A percentile compares a stretch with the other conserved stretches of the same genome.
phyloP scores from a whole-genome alignment of 2,329 filamentous ascomycete genomes.

The Fusarium fujikuroi region DNA sequence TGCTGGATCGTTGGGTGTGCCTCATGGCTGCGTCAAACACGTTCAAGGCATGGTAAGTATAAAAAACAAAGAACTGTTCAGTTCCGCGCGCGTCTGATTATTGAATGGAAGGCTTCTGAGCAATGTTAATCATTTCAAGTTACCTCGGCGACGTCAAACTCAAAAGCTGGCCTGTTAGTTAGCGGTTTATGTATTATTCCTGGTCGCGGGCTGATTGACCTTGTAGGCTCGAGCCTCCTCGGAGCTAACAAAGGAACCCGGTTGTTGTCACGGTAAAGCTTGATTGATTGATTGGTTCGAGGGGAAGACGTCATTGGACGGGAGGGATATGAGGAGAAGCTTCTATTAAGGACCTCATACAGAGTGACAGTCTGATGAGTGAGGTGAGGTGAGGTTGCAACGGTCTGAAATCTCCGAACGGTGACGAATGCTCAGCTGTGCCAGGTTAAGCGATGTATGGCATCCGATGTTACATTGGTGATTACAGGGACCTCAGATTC shows the following conservation, averaged over 20 bases:
- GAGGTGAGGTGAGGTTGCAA: background rate
- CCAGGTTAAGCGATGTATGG: conserved; percentile 10
- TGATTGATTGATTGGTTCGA: background rate
- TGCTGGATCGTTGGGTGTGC: conserved; percentile 14
- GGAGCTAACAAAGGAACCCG: background rate
- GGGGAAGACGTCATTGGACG: conserved; percentile 26
- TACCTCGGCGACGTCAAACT: background rate
- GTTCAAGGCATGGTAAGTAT: background rate
- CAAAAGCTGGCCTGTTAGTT: background rate
- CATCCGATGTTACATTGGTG: background rate
- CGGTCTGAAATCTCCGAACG: background rate
- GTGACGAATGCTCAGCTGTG: conserved; percentile 16
- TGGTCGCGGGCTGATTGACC: background rate
- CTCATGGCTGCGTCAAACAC: background rate
- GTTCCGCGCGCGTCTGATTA: background rate
- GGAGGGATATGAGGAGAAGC: conserved; percentile 16
- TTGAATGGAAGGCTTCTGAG: background rate
- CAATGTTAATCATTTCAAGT: background rate
- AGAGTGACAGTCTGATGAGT: background rate
- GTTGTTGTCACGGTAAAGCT: conserved; percentile 3
- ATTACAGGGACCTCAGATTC: background rate
- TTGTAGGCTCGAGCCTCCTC: background rate
- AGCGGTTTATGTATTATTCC: background rate
- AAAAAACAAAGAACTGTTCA: background rate
- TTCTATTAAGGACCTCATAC: background rate